A percentile compares a stretch with the other conserved stretches of the same genome.
These are phyloP conservation scores for Aspergillus intermedius DNA, from an alignment of 2,329 filamentous ascomycete genomes.

Conservation along the genomic window DNA sequence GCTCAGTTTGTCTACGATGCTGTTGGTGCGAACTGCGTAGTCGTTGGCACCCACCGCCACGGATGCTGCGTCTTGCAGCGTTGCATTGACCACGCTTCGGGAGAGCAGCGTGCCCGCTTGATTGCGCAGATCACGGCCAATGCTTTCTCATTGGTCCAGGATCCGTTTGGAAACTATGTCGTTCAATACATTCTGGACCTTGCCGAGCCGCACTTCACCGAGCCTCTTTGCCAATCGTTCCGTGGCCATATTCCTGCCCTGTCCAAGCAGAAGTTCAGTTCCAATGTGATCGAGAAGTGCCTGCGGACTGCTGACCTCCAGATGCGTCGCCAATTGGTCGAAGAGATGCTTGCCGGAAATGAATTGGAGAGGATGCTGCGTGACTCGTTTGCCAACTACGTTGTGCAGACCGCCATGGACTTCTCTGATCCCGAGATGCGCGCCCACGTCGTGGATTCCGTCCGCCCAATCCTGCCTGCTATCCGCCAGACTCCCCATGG, in stretches of 20 bases:
- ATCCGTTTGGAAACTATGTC: constrained; percentile 97
- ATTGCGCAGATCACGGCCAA: constrained; percentile 82
- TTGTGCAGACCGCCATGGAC: constrained; percentile 92
- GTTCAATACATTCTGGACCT: constrained; percentile 98
- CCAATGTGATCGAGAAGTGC: constrained; percentile 97
- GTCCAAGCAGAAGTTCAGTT: constrained; percentile 98
- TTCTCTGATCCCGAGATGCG: constrained; percentile 70
- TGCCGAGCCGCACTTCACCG: constrained; percentile 78
- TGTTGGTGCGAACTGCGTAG: constrained; percentile 77
- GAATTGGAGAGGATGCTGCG: constrained; percentile 85
- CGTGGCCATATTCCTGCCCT: constrained; percentile 61
- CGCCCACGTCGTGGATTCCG: constrained; percentile 68
- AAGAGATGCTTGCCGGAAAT: constrained; percentile 66
- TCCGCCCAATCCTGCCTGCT: constrained; percentile 74
- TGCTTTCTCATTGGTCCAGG: constrained; percentile 83
- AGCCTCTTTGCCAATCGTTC: constrained; percentile 79
- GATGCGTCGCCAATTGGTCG: constrained; percentile 73
- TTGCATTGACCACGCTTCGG: constrained; percentile 94
- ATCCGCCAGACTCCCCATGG: constrained; percentile 92
- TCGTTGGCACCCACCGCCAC: constrained; percentile 92
- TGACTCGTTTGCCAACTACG: constrained; percentile 94
- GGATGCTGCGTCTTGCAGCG: constrained; percentile 97
- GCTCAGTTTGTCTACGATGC: constrained; percentile 97
- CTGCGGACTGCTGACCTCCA: constrained; percentile 72
- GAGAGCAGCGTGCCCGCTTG: constrained; percentile 78